phyloP scores from a whole-genome alignment of 345 rosid species.

The Citrus sinensis region DVS_A1.0 CM039163.1:41606501-41607000 shows the following conservation, averaged over 20 bases:
- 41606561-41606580: conserved; percentile 93
- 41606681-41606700: not conserved
- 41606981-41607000: conserved; percentile 7
- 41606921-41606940: conserved; percentile 50
- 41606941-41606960: conserved; percentile 6
- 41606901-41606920: conserved; percentile 88
- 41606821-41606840: conserved; percentile 49
- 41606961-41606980: conserved; percentile 13
- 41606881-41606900: conserved; percentile 42
- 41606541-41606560: conserved; percentile 89
- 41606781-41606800: not conserved
- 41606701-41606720: not conserved
- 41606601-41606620: not conserved
- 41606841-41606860: conserved; percentile 88
- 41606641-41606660: not conserved
- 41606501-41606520: conserved; percentile 74
- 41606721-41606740: not conserved
- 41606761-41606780: not conserved
- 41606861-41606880: conserved; percentile 93
- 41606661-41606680: not conserved
- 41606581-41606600: conserved; percentile 36
- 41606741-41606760: not conserved
- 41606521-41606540: conserved; percentile 87
- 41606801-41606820: not conserved
- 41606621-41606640: not conserved